Conservation (phyloP, 2,329 filamentous ascomycete genomes). For the Cladobotryum protrusum region DNA sequence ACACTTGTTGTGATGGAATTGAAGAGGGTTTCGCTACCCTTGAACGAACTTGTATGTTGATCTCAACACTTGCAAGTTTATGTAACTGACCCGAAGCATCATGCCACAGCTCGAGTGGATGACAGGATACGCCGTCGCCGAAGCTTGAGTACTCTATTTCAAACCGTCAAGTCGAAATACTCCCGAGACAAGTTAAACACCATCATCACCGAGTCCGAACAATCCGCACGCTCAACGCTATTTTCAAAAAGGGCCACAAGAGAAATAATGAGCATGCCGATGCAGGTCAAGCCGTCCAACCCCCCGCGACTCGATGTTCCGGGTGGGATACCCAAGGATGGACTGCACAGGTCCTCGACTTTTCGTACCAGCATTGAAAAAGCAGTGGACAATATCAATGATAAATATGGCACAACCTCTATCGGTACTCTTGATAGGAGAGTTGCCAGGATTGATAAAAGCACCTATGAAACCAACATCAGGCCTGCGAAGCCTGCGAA, state of each 20-base stretch:
- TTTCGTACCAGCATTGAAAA: constrained; percentile 25
- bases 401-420: constrained; percentile 19
- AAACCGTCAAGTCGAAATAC: constrained; percentile 22
- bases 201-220: constrained; percentile 5
- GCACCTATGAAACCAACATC: not conserved
- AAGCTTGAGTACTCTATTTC: constrained; percentile 26
- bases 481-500: not conserved
- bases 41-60: not conserved
- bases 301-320: constrained; percentile 26
- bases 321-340: constrained; percentile 19
- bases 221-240: not conserved
- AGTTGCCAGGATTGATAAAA: not conserved
- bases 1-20: not conserved
- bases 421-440: not conserved
- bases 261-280: not conserved
- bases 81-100: not conserved
- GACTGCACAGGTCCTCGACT: constrained; percentile 21
- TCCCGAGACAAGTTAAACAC: constrained; percentile 18
- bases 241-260: constrained; percentile 1
- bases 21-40: not conserved
- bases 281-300: not conserved
- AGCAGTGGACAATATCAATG: constrained; percentile 24
- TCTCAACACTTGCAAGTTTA: not conserved
- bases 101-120: not conserved
- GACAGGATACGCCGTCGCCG: constrained; percentile 16